Percentiles rank a stretch among this genome's conserved stretches.
phyloP scores from a whole-genome alignment of 2,329 filamentous ascomycete species.

The Myriosclerotinia scirpicola region DNA sequence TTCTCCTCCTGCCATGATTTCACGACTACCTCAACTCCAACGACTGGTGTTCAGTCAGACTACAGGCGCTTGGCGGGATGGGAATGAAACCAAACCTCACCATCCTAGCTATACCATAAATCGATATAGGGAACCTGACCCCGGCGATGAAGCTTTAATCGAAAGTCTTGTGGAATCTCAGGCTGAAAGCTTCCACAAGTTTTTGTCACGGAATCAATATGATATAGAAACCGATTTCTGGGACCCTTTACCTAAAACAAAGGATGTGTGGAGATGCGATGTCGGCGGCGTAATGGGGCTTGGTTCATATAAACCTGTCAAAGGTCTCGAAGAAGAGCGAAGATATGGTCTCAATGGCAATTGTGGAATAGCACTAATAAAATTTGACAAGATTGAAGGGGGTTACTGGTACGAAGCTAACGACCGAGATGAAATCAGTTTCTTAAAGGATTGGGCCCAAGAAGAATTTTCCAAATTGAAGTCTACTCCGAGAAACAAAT shows the following conservation, averaged over 20 bases:
- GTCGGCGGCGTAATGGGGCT: neutral
- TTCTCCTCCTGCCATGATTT: constrained; percentile 1
- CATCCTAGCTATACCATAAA: neutral
- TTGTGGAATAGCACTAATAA: constrained; percentile 11
- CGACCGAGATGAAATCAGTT: neutral
- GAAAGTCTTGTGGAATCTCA: neutral
- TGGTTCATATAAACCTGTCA: neutral
- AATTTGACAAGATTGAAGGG: constrained; percentile 7
- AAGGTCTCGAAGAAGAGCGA: neutral
- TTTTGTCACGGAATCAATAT: neutral
- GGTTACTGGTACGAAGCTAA: constrained; percentile 5
- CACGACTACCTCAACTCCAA: constrained; percentile 1
- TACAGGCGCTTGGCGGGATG: constrained; percentile 10
- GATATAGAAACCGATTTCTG: neutral
- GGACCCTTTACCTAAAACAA: neutral
- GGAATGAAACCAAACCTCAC: neutral
- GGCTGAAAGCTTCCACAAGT: neutral
- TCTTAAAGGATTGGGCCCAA: neutral
- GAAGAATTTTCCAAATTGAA: neutral
- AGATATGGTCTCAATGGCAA: neutral
- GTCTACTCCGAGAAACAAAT: neutral
- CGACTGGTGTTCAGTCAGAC: neutral
- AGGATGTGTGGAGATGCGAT: constrained; percentile 9
- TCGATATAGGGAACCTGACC: neutral
- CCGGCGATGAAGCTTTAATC: neutral